Percentiles rank a stretch among this genome's conserved stretches.
Conservation (phyloP, 2,329 filamentous ascomycete species). For the Ceratocystis variospora region DNA sequence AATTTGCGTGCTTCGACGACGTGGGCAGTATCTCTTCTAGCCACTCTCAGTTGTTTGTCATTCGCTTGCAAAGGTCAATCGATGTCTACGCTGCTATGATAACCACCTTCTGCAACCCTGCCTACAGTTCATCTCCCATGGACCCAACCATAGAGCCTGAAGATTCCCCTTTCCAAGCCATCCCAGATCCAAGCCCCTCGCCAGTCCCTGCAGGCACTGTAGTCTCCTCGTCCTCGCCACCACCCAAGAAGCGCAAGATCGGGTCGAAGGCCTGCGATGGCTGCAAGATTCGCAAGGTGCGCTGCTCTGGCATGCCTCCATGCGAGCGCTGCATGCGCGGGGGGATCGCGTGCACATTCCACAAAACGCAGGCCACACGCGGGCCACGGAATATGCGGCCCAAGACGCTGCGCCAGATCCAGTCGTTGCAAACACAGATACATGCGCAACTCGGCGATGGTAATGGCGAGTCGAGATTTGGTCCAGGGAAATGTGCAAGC, state of each 20-base stretch:
- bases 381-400: constrained; percentile 34
- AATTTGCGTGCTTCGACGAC: background rate
- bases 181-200: background rate
- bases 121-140: background rate
- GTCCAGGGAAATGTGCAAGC: background rate
- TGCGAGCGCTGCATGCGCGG: constrained; percentile 33
- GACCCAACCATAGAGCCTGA: background rate
- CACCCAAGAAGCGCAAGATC: constrained; percentile 16
- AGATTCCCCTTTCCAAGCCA: background rate
- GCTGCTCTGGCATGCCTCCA: constrained; percentile 35
- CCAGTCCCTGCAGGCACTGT: background rate
- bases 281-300: constrained; percentile 40
- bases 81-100: background rate
- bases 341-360: constrained; percentile 38
- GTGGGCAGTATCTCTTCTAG: background rate
- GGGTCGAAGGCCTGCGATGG: constrained; percentile 32
- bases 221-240: background rate
- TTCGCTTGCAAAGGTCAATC: background rate
- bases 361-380: constrained; percentile 31
- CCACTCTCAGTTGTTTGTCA: too few relatives aligned
- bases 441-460: background rate
- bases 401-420: constrained; percentile 33
- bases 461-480: too few relatives aligned
- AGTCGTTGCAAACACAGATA: constrained; percentile 13
- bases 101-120: background rate